Evolutionary conservation across 208 protist genomes (phyloP), one percentile per base, ranked within the genome.

Genomic region (Giardia duodenalis): DNA sequence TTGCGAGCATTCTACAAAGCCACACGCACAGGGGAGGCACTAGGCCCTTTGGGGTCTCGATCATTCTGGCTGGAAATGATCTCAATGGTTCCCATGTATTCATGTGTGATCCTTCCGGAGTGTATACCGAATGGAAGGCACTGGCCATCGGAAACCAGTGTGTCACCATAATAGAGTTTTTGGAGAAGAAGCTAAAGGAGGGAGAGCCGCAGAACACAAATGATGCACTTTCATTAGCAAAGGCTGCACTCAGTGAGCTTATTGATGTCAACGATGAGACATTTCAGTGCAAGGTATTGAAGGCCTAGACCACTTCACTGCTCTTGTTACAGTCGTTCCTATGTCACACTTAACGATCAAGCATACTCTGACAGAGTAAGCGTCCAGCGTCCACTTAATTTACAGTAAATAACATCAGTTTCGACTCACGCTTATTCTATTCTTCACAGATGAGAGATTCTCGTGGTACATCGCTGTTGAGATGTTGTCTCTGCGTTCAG

Each of bases 81-180:
- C 4, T 19, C 4, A 89, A 46, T n/a, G 88, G 43, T 1, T n/a
- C n/a, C 1, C 44, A 91, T 42, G 45, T 91, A 1, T 91, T 91
- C 44, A 46, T 45, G 10, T 22, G n/a, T 47, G 88, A 91, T 47
- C 88, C 88, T 42, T 47, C 42, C 88, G 88, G 88, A 1, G 88
- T 91, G 4, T 1, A 47, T 45, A 4, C 2, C 43, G 1, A 47
- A 1, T 91, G 1, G 10, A 91, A 91, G 45, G 88, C 10, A 1
- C 42, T 91, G 2, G 88, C 88, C n/a, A 91, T 91, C 44, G 88
- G 88, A 89, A 89, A 45, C 42, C 86, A 89, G 44, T 45, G 42
- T 45, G 19, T 42, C 86, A 89, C 4, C 4, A n/a, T 89, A n/a
- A 19, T 45, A n/a, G 86, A 89, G 42, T 89, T 89, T 89, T 45